Base-by-base conservation (phyloP, 495 filamentous ascomycete genomes). In the Aspergillus homomorphus region DNA sequence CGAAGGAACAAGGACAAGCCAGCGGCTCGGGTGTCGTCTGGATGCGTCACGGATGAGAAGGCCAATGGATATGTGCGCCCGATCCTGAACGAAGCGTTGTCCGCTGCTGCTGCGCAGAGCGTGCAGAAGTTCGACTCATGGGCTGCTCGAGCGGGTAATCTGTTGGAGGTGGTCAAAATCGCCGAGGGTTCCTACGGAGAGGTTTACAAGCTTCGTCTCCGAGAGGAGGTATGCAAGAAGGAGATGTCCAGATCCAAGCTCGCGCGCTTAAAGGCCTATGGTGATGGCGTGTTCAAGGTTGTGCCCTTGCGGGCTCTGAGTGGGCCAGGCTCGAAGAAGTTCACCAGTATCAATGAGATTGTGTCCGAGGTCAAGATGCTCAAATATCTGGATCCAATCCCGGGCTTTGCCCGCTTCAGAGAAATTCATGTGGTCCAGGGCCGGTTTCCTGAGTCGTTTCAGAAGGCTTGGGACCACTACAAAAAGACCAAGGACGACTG, bases 381-480 rank as follows among this genome's bases (percentile, higher is more conserved):
- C 19, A 86, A 90, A 56, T 86, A 82, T 55, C 81, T 96, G 21
- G 85, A 88, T 48, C 82, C 84, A 18, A 85, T 93, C 45, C 90
- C 90, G 1, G 92, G 92, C n/a, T 96, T 95, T 70, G 89, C 91
- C n/a, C 80, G 87, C n/a, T 93, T 93, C 74, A 84, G 91, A 64
- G 86, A 88, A 45, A 82, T 89, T 6, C 85, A 88, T 46, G 76
- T 96, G 8, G 77, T 96, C 0, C 74, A 84, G 62, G 92, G 92
- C 0, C 81, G 81, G 18, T 85, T 89, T 10, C 82, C 87, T 9
- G 71, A 75, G 26, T 70, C 76, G 0, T 84, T 94, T 49, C 75
- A 85, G 24, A 73, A 80, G 33, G 90, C 91, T 18, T 91, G 84
- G 73, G 83, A 89, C 43, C 72, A 79, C 56, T 78, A 82, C 45